A percentile compares a stretch with the other conserved stretches of the same genome.
Evolutionary conservation across 2,329 filamentous ascomycete species (phyloP).

Genomic region (Phialemoniopsis sp.): DNA sequence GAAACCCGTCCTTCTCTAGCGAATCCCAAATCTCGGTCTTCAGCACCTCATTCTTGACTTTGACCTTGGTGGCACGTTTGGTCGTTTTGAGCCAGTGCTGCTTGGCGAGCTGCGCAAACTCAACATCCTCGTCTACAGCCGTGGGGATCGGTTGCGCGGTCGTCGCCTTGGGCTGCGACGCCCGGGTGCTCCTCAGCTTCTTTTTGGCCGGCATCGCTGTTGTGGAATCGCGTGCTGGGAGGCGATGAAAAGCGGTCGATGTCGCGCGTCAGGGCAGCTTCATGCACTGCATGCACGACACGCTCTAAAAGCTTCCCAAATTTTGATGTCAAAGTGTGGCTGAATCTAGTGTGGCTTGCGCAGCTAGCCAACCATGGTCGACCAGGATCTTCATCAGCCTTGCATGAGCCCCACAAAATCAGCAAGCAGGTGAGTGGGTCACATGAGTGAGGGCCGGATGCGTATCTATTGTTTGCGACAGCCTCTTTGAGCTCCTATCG

Average conservation of each 20-base stretch:
- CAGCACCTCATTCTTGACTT: slow-evolving; percentile 78
- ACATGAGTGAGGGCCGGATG: too few relatives aligned
- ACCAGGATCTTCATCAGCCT: slow-evolving; percentile 1
- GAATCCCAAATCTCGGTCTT: slow-evolving; percentile 87
- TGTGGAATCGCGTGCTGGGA: slow-evolving; percentile 11
- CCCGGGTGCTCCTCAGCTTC: slow-evolving; percentile 48
- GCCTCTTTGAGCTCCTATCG: slow-evolving; percentile 7
- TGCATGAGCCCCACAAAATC: slow-evolving; percentile 1
- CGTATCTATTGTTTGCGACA: slow-evolving; percentile 1
- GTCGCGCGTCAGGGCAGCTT: slow-evolving; percentile 13
- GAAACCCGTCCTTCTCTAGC: slow-evolving; percentile 77
- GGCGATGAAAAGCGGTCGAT: slow-evolving; percentile 1
- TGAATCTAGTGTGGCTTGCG: background rate
- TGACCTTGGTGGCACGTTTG: slow-evolving; percentile 58
- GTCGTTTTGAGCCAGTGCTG: slow-evolving; percentile 76
- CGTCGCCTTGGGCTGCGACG: slow-evolving; percentile 34
- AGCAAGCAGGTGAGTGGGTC: too few relatives aligned
- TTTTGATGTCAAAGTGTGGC: background rate
- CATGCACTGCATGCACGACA: slow-evolving; percentile 9
- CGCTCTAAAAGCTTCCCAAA: too few relatives aligned
- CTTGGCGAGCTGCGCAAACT: slow-evolving; percentile 73
- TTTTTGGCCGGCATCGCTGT: slow-evolving; percentile 54
- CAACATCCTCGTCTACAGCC: slow-evolving; percentile 66
- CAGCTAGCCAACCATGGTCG: too few relatives aligned
- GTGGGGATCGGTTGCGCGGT: slow-evolving; percentile 31